Evolutionary conservation across 1,284 basidiomycete genomes (phyloP), one percentile per base, ranked within the genome.

Genomic region (Tetrapyrgos nigripes): DNA sequence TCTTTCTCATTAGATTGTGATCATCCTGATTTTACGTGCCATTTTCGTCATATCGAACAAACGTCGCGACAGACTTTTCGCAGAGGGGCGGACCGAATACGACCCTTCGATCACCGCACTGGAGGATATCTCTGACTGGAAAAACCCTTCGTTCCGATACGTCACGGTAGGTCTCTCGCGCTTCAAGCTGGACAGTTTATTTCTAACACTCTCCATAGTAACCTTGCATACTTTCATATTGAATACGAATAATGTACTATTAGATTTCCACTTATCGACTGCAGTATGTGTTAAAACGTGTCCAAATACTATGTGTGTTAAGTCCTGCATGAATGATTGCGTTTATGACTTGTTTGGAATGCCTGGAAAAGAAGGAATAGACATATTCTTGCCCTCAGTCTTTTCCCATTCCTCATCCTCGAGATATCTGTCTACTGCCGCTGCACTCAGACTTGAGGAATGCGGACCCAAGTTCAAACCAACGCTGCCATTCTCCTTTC

Each of bases 321-420:
- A n/a, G n/a, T n/a, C n/a, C n/a, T n/a, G n/a, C n/a, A n/a, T n/a
- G n/a, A n/a, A n/a, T n/a, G n/a, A n/a, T n/a, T n/a, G n/a, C n/a
- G n/a, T n/a, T n/a, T n/a, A n/a, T n/a, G 14, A 33, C 31, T 14
- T 8, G 31, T 33, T 14, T 44, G 69, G 70, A 44, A 74, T 68
- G 14, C 63, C 48, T 31, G 65, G 63, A 17, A 75, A 64, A 4
- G 53, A 21, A 5, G 31, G 50, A 23, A 51, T 45, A 68, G 62
- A 2, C 64, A 62, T 10, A 72, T 59, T 8, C 77, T 75, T 21
- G 64, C 70, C 26, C 61, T 66, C 29, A 4, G 63, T 61, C 45
- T 68, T 73, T 70, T 89, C 88, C 88, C 88, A 90, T 58, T 89
- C 86, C 4, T 81, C 78, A 61, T 91, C 88, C 47, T 88, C 86